A percentile compares a stretch with the other conserved stretches of the same genome.
These are phyloP conservation scores for Tricholoma furcatifolium DNA, from an alignment of 768 basidiomycete species.

Conservation along the genomic window DNA sequence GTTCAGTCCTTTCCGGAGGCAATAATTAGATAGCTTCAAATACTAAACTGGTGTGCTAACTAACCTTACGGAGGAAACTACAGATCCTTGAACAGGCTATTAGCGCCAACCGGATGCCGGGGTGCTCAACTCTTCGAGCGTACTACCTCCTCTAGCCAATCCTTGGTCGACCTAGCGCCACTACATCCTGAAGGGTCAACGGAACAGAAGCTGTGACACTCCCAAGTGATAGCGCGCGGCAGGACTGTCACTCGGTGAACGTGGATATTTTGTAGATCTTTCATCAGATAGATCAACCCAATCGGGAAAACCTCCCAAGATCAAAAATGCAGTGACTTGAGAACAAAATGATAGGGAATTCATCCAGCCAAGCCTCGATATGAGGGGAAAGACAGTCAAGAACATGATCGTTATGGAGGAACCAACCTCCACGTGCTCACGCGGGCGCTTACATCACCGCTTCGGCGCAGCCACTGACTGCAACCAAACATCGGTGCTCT, in stretches of 20 bases:
- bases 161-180: not conserved
- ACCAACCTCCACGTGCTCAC: no score
- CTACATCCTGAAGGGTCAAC: constrained; percentile 10
- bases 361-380: not conserved
- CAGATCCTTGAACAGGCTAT: not conserved
- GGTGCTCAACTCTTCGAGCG: not conserved
- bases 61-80: constrained; percentile 8
- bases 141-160: not conserved
- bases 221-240: constrained; percentile 3
- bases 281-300: constrained; percentile 1
- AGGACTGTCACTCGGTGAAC: constrained; percentile 9
- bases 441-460: not conserved
- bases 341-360: not conserved
- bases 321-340: not conserved
- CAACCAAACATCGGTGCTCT: constrained; percentile 5
- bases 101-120: not conserved
- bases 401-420: no score
- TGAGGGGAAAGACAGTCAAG: not conserved
- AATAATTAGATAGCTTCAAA: not conserved
- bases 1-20: not conserved
- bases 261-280: constrained; percentile 10
- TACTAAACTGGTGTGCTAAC: not conserved
- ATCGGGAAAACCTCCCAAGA: not conserved
- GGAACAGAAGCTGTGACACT: constrained; percentile 8
- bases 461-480: not conserved